Conservation (phyloP, 2,329 filamentous ascomycete genomes). For the Colletotrichum abscissum region DNA sequence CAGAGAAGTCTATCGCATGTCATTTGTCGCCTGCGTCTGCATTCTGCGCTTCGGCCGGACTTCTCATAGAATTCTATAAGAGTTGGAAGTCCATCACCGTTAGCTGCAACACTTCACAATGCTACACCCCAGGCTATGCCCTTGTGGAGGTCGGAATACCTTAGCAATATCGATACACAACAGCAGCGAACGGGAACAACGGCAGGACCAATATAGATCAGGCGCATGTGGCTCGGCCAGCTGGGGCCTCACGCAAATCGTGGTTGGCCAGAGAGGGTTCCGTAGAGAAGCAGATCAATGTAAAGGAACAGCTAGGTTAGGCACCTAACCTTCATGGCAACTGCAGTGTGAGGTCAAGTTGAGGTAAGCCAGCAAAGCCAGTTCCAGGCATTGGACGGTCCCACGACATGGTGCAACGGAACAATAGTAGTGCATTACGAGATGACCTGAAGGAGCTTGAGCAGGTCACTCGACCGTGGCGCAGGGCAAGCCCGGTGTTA, state of each 20-base stretch:
- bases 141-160: neutral
- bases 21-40: neutral
- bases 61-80: neutral
- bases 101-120: neutral
- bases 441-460: neutral
- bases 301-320: neutral
- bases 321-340: neutral
- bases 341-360: neutral
- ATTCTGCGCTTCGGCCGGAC: neutral
- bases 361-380: neutral
- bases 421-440: neutral
- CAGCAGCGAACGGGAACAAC: conserved; percentile 12
- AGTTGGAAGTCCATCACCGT: neutral
- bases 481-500: conserved; percentile 7
- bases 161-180: neutral
- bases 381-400: neutral
- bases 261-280: conserved; percentile 12
- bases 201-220: conserved; percentile 16
- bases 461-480: neutral
- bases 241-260: neutral
- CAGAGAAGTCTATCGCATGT: neutral
- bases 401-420: neutral
- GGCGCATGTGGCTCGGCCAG: conserved; percentile 4
- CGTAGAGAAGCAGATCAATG: conserved; percentile 3
- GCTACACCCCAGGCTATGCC: neutral